Percentiles rank a stretch among this genome's conserved stretches.
These are phyloP conservation scores for Escallonia herrerae DNA, from an alignment of 129 eudicot genomes.

Conservation along the genomic window DNA sequence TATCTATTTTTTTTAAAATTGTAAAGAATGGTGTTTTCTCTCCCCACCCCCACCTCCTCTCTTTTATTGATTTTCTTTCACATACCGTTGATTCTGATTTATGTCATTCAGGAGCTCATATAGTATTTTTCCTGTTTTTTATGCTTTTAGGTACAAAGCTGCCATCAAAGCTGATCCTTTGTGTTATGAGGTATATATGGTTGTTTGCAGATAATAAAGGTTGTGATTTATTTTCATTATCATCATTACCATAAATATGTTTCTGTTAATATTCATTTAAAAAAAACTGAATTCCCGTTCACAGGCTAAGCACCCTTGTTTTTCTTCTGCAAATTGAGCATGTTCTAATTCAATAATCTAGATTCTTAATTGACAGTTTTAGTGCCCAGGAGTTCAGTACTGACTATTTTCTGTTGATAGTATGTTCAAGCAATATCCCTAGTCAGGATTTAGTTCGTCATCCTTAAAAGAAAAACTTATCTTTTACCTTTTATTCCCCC, in stretches of 20 bases:
- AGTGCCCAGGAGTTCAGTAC: no score
- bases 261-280: background rate
- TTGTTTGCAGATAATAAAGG: background rate
- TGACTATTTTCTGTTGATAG: no score
- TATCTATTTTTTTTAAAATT: no score
- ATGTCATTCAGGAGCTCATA: background rate
- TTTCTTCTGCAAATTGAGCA: background rate
- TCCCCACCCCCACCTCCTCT: no score
- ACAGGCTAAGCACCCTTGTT: background rate
- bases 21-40: no score
- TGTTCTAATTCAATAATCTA: background rate
- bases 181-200: conserved; percentile 70
- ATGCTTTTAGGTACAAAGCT: conserved; percentile 71
- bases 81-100: background rate
- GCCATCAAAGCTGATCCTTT: conserved; percentile 89
- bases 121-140: conserved; percentile 5
- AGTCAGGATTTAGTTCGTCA: background rate
- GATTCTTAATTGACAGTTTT: no score
- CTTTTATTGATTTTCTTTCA: background rate
- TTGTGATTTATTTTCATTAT: background rate
- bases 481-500: background rate
- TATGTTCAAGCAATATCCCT: no score
- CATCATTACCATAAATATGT: background rate
- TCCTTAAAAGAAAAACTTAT: no score
- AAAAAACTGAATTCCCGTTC: no score